Conservation (phyloP, 2,329 filamentous ascomycete genomes). For the Penicillium hordei region DNA sequence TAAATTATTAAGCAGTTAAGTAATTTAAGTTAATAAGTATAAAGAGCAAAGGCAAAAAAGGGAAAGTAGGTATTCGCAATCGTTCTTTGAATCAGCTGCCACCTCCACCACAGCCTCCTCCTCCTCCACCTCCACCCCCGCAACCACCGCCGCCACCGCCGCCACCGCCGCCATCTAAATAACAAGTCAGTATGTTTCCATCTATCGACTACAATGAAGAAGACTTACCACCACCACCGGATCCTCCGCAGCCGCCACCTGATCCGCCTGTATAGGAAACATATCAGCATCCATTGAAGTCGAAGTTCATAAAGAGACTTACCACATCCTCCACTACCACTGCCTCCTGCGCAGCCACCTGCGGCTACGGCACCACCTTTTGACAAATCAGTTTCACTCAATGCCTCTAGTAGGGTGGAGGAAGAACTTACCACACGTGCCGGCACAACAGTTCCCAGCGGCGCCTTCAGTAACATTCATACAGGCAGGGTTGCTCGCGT, state of each 20-base stretch:
- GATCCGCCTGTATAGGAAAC: not conserved
- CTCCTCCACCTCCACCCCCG: slow-evolving; percentile 1
- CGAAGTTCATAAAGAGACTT: not conserved
- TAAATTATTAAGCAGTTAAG: not conserved
- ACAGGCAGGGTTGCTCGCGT: slow-evolving; percentile 48
- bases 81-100: not conserved
- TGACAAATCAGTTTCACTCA: not conserved
- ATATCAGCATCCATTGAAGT: not conserved
- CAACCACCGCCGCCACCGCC: not conserved
- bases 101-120: slow-evolving; percentile 4
- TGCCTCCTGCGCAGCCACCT: slow-evolving; percentile 27
- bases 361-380: slow-evolving; percentile 16
- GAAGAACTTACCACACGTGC: slow-evolving; percentile 40
- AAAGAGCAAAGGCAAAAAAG: not conserved
- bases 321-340: slow-evolving; percentile 23
- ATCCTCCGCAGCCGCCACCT: slow-evolving; percentile 15
- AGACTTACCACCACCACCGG: slow-evolving; percentile 15
- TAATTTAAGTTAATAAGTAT: not conserved
- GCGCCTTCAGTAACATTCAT: slow-evolving; percentile 43
- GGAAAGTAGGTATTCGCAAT: not conserved
- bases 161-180: not conserved
- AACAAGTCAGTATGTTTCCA: not conserved
- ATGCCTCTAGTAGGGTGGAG: not conserved
- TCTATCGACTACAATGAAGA: not conserved
- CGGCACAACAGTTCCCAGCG: slow-evolving; percentile 50